Base-by-base conservation (phyloP, 345 rosid species). In the Gossypium ekmanianum region DNA sequence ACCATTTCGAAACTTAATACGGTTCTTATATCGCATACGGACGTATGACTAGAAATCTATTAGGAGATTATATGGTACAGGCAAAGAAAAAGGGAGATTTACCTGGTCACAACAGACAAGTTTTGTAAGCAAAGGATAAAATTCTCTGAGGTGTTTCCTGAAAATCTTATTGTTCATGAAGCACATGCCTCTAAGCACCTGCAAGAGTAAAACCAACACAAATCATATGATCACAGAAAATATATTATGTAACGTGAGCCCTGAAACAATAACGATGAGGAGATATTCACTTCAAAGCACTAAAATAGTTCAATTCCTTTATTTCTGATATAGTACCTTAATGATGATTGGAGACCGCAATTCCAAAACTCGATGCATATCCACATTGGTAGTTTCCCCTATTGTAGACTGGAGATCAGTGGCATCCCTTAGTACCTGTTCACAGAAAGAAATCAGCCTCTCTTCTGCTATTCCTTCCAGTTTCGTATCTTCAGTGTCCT, bases 51-150 rank as follows among this genome's bases (percentile, higher is more conserved):
- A 14, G 22, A 48, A 41, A 74, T 55, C 26, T 48, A 50, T 6
- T 14, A 71, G 61, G 20, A 12, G 22, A 63, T 64, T 2, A 3
- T 26, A n/a, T 0, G 68, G 68, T 34, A 43, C 56, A 44, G 16
- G 44, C 16, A 47, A 62, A 63, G 18, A 62, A 13, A 26, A 44
- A 18, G 71, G 71, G 43, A 54, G 59, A 61, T 78, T 69, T 88
- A 89, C 97, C 98, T 94, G 97, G 75, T 94, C 98, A 62, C 94
- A 94, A 83, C 97, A 94, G 27, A 92, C 93, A 59, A 94, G 97
- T 75, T 84, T 88, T 17, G 97, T 91, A 71, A 94, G 98, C 80
- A 91, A 82, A 76, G 98, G 97, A 75, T 94, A 94, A 62, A 95
- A 88, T 75, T 93, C 97, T 79, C 98, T 85, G 75, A 93, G 85